Evolutionary conservation across 768 basidiomycete genomes (phyloP).

Genomic region (Amylocystis lapponica): DNA sequence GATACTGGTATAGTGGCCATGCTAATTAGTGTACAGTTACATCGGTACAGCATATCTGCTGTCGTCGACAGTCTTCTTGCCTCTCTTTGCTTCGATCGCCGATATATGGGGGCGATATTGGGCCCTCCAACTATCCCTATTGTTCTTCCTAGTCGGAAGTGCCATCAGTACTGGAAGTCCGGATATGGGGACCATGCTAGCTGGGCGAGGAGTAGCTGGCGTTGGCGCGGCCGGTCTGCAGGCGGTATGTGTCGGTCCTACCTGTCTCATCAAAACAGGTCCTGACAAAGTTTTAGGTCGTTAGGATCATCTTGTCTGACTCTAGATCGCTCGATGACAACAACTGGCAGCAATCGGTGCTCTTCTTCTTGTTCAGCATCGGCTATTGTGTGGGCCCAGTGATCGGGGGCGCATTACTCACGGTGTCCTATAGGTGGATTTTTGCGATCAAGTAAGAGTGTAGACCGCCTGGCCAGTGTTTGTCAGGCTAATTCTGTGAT

Average conservation of each 20-base stretch:
- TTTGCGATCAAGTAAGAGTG: conserved; percentile 47
- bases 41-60: conserved; percentile 47
- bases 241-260: conserved; percentile 26
- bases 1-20: not conserved
- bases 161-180: conserved; percentile 40
- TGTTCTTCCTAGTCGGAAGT: conserved; percentile 42
- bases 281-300: conserved; percentile 24
- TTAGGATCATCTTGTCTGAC: conserved; percentile 41
- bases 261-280: conserved; percentile 9
- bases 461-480: not conserved
- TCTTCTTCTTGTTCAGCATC: conserved; percentile 39
- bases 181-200: conserved; percentile 41
- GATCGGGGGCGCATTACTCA: conserved; percentile 37
- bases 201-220: conserved; percentile 43
- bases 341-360: conserved; percentile 34
- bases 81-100: conserved; percentile 43
- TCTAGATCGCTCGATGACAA: conserved; percentile 36
- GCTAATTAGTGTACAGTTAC: conserved; percentile 25
- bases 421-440: conserved; percentile 44
- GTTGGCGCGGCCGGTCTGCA: conserved; percentile 42
- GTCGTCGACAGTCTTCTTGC: conserved; percentile 48
- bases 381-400: conserved; percentile 41
- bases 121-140: conserved; percentile 38
- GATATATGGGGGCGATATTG: conserved; percentile 47
- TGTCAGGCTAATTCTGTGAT: no score